These are phyloP conservation scores for Fragaria nilgerrensis DNA, from an alignment of 306 rosid species.

Conservation along the genomic window DNA sequence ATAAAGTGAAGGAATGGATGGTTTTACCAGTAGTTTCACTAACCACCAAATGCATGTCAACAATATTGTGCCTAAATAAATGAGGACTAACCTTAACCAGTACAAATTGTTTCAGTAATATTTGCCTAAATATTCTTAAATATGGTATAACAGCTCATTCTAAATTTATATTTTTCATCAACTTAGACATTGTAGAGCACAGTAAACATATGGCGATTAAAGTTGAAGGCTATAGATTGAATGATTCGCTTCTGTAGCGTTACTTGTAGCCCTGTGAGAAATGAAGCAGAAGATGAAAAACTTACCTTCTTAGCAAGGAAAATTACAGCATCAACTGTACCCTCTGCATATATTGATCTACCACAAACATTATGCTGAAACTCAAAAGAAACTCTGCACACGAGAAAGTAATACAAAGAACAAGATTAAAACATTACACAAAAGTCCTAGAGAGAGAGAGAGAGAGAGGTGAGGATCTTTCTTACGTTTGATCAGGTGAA, in stretches of 20 bases:
- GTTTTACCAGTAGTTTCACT: too few species aligned
- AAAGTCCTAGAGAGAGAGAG: not conserved
- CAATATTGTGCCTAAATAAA: not conserved
- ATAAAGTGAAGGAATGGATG: not conserved
- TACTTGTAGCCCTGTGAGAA: not conserved
- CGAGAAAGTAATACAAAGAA: conserved; percentile 11
- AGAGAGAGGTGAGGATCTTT: conserved; percentile 7
- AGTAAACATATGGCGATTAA: not conserved
- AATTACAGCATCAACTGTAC: conserved; percentile 80
- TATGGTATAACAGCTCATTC: not conserved
- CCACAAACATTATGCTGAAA: conserved; percentile 98
- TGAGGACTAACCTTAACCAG: not conserved
- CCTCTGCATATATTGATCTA: conserved; percentile 94
- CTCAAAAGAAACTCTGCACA: conserved; percentile 87
- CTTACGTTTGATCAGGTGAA: conserved; percentile 77
- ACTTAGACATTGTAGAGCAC: not conserved
- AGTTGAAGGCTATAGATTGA: not conserved
- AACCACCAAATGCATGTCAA: too few species aligned
- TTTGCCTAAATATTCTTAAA: not conserved
- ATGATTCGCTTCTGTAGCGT: not conserved
- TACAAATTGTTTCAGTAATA: too few species aligned
- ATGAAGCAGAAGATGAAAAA: conserved; percentile 17
- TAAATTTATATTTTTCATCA: not conserved
- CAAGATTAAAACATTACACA: conserved; percentile 2
- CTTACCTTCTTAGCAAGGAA: conserved; percentile 85